Evolutionary conservation across 1,284 basidiomycete genomes (phyloP).

Genomic region (Ustilago vetiveriae): DNA sequence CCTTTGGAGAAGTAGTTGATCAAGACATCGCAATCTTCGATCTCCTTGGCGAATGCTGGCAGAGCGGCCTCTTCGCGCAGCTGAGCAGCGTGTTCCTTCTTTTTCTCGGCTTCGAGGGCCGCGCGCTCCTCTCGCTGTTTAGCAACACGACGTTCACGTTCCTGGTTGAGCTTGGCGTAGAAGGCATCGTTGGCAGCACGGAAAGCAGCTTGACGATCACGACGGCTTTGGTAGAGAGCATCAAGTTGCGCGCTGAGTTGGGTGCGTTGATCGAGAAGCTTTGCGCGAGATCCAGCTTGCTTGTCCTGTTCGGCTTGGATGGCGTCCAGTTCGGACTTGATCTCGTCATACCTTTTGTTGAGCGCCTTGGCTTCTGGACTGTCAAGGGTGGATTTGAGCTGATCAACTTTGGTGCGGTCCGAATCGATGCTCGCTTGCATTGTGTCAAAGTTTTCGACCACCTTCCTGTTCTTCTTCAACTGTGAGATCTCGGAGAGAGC

Average conservation of each 20-base stretch:
- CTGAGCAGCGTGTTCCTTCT: constrained; percentile 80
- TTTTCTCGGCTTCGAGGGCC: constrained; percentile 83
- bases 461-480: constrained; percentile 66
- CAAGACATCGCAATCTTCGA: constrained; percentile 95
- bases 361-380: constrained; percentile 88
- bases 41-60: constrained; percentile 91
- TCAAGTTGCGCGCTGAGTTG: constrained; percentile 73
- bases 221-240: constrained; percentile 79
- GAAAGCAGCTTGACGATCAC: constrained; percentile 71
- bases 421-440: constrained; percentile 83
- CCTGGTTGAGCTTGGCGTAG: constrained; percentile 57
- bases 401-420: constrained; percentile 79
- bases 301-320: constrained; percentile 88
- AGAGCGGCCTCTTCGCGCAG: constrained; percentile 88
- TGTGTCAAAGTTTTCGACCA: constrained; percentile 54
- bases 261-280: constrained; percentile 88
- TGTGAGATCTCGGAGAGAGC: constrained; percentile 88
- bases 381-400: constrained; percentile 83
- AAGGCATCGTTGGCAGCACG: constrained; percentile 60
- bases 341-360: constrained; percentile 81
- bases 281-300: constrained; percentile 80
- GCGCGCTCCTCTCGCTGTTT: constrained; percentile 81
- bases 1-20: constrained; percentile 80
- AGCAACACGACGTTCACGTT: constrained; percentile 75
- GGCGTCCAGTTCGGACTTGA: constrained; percentile 86